Evolutionary conservation across 2,329 filamentous ascomycete species (phyloP).

Genomic region (Didymella glomerata): DNA sequence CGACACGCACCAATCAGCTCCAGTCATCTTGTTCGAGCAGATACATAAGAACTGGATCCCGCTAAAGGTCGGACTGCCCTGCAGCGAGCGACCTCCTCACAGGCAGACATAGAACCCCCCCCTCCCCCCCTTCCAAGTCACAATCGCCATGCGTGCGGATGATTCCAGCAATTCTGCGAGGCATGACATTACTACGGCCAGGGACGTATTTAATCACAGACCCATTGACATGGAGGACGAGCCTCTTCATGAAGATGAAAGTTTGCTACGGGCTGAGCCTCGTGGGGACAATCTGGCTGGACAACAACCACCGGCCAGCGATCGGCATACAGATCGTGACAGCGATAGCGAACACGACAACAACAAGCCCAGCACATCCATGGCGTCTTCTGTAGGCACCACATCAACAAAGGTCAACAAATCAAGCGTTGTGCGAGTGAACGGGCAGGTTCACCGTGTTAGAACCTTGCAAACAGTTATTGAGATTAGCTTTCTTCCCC

Average conservation of each 20-base stretch:
- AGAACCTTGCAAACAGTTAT: background rate
- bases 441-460: background rate
- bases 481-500: background rate
- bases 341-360: background rate
- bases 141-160: background rate
- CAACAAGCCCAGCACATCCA: background rate
- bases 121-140: too few relatives aligned
- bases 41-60: background rate
- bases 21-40: background rate
- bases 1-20: background rate
- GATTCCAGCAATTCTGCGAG: background rate
- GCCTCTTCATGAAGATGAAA: background rate
- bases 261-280: conserved; percentile 1
- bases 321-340: conserved; percentile 4
- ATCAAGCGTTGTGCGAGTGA: background rate
- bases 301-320: background rate
- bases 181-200: background rate
- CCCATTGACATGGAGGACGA: background rate
- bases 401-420: background rate
- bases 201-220: background rate
- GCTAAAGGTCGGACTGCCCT: background rate
- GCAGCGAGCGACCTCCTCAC: too few relatives aligned
- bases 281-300: background rate
- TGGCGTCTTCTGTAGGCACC: background rate
- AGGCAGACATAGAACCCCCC: background rate